These are phyloP conservation scores for Podospora conica DNA, from an alignment of 495 filamentous ascomycete genomes.

Conservation along the genomic window DNA sequence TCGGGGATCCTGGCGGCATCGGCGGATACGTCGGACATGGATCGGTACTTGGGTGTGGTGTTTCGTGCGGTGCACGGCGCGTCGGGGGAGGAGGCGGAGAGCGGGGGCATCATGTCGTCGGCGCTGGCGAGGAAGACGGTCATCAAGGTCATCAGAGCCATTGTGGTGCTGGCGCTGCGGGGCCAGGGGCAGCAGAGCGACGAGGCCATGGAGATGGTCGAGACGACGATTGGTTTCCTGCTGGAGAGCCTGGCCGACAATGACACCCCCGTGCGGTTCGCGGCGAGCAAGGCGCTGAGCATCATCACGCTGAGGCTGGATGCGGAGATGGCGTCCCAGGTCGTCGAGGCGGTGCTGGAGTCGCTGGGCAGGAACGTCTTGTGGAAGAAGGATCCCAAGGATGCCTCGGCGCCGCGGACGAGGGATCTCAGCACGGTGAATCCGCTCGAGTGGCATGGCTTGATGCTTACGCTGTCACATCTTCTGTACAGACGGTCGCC, in stretches of 20 bases:
- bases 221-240: slow-evolving; percentile 67
- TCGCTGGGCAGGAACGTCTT: slow-evolving; percentile 71
- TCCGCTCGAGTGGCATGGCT: slow-evolving; percentile 82
- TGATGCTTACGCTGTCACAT: slow-evolving; percentile 81
- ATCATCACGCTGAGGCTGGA: slow-evolving; percentile 75
- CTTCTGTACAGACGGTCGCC: slow-evolving; percentile 73
- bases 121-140: slow-evolving; percentile 71
- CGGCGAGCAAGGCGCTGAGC: slow-evolving; percentile 88
- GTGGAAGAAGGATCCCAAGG: slow-evolving; percentile 40
- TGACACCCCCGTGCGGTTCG: slow-evolving; percentile 81
- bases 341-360: slow-evolving; percentile 77
- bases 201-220: slow-evolving; percentile 50
- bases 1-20: slow-evolving; percentile 58
- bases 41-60: slow-evolving; percentile 38
- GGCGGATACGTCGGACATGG: slow-evolving; percentile 46
- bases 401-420: slow-evolving; percentile 30
- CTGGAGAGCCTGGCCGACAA: slow-evolving; percentile 67
- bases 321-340: slow-evolving; percentile 69
- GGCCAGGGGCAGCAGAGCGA: slow-evolving; percentile 32
- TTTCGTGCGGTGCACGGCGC: slow-evolving; percentile 44
- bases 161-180: slow-evolving; percentile 57
- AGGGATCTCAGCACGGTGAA: slow-evolving; percentile 67
- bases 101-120: slow-evolving; percentile 51
- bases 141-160: slow-evolving; percentile 75
- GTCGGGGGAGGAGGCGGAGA: slow-evolving; percentile 30